A percentile compares a stretch with the other conserved stretches of the same genome.
These are phyloP conservation scores for Oidiodendron maius DNA, from an alignment of 495 filamentous ascomycete species.

Conservation along the genomic window DNA sequence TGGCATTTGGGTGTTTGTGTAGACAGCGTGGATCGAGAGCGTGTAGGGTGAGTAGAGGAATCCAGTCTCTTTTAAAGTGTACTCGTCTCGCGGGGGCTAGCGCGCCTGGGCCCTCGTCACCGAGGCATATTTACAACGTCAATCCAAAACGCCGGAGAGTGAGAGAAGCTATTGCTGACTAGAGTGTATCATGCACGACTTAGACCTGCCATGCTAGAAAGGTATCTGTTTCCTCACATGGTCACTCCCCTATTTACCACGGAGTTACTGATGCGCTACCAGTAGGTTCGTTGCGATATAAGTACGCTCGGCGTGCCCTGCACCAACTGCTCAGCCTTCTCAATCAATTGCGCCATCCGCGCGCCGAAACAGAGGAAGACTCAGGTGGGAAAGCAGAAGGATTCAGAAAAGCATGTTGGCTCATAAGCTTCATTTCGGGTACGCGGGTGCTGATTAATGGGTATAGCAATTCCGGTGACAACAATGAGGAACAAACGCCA, in stretches of 20 bases:
- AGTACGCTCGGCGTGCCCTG: slow-evolving; percentile 94
- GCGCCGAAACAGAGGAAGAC: slow-evolving; percentile 94
- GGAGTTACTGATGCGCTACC: not conserved
- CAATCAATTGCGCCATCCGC: slow-evolving; percentile 96
- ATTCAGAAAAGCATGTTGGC: slow-evolving; percentile 61
- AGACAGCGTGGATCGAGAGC: slow-evolving; percentile 93
- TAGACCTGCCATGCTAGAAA: slow-evolving; percentile 93
- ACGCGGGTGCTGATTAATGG: not conserved
- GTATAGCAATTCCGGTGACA: slow-evolving; percentile 46
- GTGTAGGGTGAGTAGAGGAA: slow-evolving; percentile 88
- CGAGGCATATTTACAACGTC: slow-evolving; percentile 24
- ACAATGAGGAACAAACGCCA: slow-evolving; percentile 39
- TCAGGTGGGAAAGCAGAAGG: slow-evolving; percentile 48
- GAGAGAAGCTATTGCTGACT: slow-evolving; percentile 44
- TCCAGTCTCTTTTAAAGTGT: too few species aligned
- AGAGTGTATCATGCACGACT: slow-evolving; percentile 21
- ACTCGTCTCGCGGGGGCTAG: too few species aligned
- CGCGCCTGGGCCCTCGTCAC: slow-evolving; percentile 36
- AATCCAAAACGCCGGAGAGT: too few species aligned
- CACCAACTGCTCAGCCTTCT: slow-evolving; percentile 97
- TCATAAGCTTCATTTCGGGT: not conserved
- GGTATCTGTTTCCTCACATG: too few species aligned
- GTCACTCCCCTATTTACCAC: not conserved
- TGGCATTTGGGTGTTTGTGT: slow-evolving; percentile 2
- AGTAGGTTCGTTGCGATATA: slow-evolving; percentile 92